phyloP scores from a whole-genome alignment of 345 rosid genomes.

The Geranium rotundifolium region DNA sequence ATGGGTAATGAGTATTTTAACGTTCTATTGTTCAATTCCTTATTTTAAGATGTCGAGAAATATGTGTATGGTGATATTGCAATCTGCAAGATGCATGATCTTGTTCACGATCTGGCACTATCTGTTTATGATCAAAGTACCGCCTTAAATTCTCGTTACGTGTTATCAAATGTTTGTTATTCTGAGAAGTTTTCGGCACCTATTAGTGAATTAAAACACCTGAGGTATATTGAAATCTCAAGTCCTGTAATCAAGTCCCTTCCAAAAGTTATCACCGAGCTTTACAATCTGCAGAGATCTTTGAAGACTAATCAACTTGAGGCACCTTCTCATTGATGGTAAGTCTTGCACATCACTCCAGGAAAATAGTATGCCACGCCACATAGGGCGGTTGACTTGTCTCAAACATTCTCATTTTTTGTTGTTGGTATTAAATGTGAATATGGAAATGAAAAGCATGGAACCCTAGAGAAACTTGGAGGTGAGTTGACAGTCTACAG shows the following conservation, averaged over 20 bases:
- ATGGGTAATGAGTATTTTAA: slow-evolving; percentile 8
- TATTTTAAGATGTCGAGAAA: slow-evolving; percentile 11
- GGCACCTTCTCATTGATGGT: background rate
- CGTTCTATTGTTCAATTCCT: slow-evolving; percentile 6
- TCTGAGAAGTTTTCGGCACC: background rate
- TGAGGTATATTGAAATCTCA: background rate
- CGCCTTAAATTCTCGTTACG: background rate
- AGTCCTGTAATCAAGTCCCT: background rate
- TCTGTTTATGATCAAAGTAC: background rate
- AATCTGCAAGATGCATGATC: slow-evolving; percentile 13
- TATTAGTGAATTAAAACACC: slow-evolving; percentile 6
- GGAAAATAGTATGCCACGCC: background rate
- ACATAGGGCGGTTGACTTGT: background rate
- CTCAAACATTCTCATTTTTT: background rate
- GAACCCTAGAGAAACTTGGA: background rate
- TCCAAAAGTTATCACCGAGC: background rate
- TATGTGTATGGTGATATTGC: background rate
- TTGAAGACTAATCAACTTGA: background rate
- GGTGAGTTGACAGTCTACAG: background rate
- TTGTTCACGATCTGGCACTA: slow-evolving; percentile 12
- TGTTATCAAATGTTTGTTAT: background rate
- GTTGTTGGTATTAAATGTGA: background rate
- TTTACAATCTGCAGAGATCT: slow-evolving; percentile 1
- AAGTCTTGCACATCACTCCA: background rate
- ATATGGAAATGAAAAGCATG: background rate